Percentiles rank a stretch among this genome's conserved stretches.
Evolutionary conservation across 2,329 filamentous ascomycete species (phyloP).

Genomic region (Aspergillus sp.): DNA sequence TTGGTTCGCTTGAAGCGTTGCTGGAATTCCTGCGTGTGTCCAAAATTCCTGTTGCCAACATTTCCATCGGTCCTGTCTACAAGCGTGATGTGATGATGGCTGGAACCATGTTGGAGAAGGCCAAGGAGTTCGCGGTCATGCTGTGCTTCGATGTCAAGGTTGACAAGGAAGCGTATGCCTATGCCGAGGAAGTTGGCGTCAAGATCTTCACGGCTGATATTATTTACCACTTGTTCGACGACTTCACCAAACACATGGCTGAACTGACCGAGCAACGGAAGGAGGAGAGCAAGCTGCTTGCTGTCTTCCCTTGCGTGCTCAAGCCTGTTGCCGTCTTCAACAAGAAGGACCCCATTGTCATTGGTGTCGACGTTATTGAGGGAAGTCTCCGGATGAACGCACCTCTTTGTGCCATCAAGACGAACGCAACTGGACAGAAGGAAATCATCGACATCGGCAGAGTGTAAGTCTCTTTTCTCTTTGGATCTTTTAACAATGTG

Average conservation of each 20-base stretch:
- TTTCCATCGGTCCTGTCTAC: conserved; percentile 94
- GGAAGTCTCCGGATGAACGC: conserved; percentile 81
- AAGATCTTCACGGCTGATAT: conserved; percentile 99
- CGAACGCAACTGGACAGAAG: conserved; percentile 72
- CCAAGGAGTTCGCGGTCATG: conserved; percentile 95
- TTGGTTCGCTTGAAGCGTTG: conserved; percentile 91
- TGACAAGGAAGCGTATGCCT: conserved; percentile 86
- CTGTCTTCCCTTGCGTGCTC: conserved; percentile 94
- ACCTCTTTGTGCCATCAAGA: conserved; percentile 79
- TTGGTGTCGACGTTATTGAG: conserved; percentile 93
- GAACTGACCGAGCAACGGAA: conserved; percentile 83
- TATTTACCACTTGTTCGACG: conserved; percentile 96
- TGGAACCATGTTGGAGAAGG: conserved; percentile 93
- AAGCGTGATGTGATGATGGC: conserved; percentile 95
- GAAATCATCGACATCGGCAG: conserved; percentile 79
- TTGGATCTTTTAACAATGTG: conserved; percentile 12
- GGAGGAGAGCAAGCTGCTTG: conserved; percentile 90
- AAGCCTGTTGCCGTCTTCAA: conserved; percentile 91
- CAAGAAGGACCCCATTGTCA: conserved; percentile 91
- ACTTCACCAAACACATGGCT: conserved; percentile 92
- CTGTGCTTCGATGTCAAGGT: conserved; percentile 99
- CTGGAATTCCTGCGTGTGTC: conserved; percentile 92
- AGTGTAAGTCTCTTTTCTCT: conserved; percentile 62
- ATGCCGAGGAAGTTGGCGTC: conserved; percentile 89
- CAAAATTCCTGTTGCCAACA: conserved; percentile 96